Base-by-base conservation (phyloP, 73 alveolate genomes). In the Uronychia setigera region DNA sequence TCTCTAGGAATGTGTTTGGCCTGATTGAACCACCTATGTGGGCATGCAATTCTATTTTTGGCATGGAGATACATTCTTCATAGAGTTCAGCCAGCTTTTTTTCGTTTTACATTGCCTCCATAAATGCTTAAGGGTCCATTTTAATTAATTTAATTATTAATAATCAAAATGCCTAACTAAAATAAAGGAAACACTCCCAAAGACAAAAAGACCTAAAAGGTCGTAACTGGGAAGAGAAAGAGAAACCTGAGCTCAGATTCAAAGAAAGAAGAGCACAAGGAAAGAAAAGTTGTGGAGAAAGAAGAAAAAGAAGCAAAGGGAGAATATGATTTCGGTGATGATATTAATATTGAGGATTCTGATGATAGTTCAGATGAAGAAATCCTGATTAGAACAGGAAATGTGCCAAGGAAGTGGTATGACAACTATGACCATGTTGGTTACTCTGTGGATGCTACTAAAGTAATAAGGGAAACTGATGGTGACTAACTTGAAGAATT, bases 301-400 rank as follows among this genome's bases (percentile, higher is more conserved):
- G 87, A 77, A 26, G 28, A 28, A 31, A 77, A 59, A 32, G 32
- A 59, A 81, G 86, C 74, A 1, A 35, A 33, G 31, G 32, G n/a
- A n/a, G n/a, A 29, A 5, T 32, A 30, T 27, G 34, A 57, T 29
- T 67, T 33, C 35, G 77, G 30, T 26, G 83, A 80, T 26, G 77
- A 58, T 0, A 78, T 28, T 25, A 89, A 83, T 74, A 77, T 79
- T 28, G 34, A 35, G 1, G 88, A 90, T 58, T 90, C 95, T 5
- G 98, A 93, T 78, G 99, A 96, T 86, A 89, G 97, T 58, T 93
- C 97, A 26, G 99, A 96, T 80, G 99, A 96, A 92, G 99, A 96
- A 84, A 95, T 95, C 67, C 86, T 93, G 88, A 89, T 96, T 31
- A 84, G 99, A 59, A 93, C 96, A 13, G 99, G 99, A 59, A 90